These are phyloP conservation scores for Abortiporus biennis DNA, from an alignment of 1,284 basidiomycete genomes.

Conservation along the genomic window DNA sequence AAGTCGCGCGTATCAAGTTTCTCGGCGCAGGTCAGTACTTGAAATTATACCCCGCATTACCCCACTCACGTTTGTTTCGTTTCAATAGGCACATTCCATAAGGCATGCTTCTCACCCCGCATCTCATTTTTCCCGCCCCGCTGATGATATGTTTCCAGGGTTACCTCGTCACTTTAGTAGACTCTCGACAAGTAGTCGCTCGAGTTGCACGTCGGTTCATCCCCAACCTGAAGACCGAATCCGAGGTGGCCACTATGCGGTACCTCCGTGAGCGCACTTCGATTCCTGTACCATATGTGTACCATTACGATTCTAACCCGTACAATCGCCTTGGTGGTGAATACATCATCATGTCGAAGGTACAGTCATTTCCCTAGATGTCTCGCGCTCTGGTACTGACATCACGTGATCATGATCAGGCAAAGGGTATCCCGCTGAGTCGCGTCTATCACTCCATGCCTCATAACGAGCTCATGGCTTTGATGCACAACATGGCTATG, in stretches of 20 bases:
- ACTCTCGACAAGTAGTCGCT: conserved; percentile 58
- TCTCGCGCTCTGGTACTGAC: conserved; percentile 1
- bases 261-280: conserved; percentile 63
- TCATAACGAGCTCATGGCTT: conserved; percentile 49
- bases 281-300: conserved; percentile 68
- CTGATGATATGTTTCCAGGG: conserved; percentile 38
- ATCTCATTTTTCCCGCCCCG: neutral
- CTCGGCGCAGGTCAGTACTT: conserved; percentile 59
- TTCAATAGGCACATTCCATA: conserved; percentile 68
- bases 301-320: conserved; percentile 73
- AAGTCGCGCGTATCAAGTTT: conserved; percentile 65
- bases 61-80: conserved; percentile 5
- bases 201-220: conserved; percentile 77
- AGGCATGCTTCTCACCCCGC: conserved; percentile 33
- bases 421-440: conserved; percentile 60
- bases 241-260: conserved; percentile 75
- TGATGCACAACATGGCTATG: conserved; percentile 62
- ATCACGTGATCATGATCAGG: conserved; percentile 35
- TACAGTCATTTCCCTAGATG: conserved; percentile 24
- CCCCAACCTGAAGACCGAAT: conserved; percentile 77
- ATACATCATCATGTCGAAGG: conserved; percentile 81
- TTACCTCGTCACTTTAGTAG: conserved; percentile 64
- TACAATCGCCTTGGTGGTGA: conserved; percentile 78
- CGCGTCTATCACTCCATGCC: conserved; percentile 62
- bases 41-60: conserved; percentile 1